These are phyloP conservation scores for Tothia fuscella DNA, from an alignment of 2,329 filamentous ascomycete genomes.

Conservation along the genomic window DNA sequence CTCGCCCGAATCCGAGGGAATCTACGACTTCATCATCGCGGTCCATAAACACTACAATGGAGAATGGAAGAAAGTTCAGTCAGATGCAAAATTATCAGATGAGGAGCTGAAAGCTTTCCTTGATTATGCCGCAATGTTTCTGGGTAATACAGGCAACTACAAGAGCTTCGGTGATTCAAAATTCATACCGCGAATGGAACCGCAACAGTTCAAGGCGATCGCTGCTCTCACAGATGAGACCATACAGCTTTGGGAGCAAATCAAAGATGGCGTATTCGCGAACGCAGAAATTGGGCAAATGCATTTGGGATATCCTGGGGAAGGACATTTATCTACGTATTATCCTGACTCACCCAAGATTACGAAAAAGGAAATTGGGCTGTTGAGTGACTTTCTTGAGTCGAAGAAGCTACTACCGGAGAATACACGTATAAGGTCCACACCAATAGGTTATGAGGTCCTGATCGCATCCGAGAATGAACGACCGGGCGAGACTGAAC, in stretches of 20 bases:
- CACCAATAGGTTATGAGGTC: conserved; percentile 32
- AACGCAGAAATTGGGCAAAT: conserved; percentile 29
- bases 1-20: conserved; percentile 38
- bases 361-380: conserved; percentile 35
- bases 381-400: conserved; percentile 35
- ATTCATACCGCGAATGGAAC: conserved; percentile 36
- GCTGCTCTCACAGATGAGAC: conserved; percentile 29
- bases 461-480: conserved; percentile 35
- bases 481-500: conserved; percentile 26
- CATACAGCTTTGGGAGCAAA: conserved; percentile 28
- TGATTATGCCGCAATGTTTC: conserved; percentile 34
- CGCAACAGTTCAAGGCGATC: conserved; percentile 32
- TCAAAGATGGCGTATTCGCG: conserved; percentile 35
- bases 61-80: conserved; percentile 35
- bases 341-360: conserved; percentile 38
- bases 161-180: conserved; percentile 40
- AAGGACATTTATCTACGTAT: conserved; percentile 37
- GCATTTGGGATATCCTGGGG: conserved; percentile 38
- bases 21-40: conserved; percentile 43
- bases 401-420: conserved; percentile 34
- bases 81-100: conserved; percentile 30
- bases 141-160: conserved; percentile 44
- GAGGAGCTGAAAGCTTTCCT: conserved; percentile 29
- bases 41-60: conserved; percentile 36
- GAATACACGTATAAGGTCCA: conserved; percentile 38